Conservation (phyloP, 2,329 filamentous ascomycete genomes). For the Magnaporthiopsis poae region DNA sequence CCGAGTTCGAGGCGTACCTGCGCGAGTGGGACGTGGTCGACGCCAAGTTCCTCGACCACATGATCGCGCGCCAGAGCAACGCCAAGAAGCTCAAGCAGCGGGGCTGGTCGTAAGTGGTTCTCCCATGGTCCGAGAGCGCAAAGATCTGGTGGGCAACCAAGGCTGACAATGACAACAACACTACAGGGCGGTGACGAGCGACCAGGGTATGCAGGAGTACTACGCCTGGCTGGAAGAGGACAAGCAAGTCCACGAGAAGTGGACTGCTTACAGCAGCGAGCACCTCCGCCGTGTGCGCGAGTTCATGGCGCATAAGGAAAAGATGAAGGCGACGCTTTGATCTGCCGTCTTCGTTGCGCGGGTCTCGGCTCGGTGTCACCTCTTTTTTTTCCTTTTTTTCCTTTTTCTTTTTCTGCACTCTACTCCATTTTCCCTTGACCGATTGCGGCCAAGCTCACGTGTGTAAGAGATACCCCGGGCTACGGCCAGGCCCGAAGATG, state of each 20-base stretch:
- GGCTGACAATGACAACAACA: too few species aligned
- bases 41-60: constrained; percentile 44
- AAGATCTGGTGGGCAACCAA: too few species aligned
- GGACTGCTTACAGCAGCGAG: constrained; percentile 48
- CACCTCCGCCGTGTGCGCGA: constrained; percentile 51
- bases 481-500: too few species aligned
- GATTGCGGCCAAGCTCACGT: too few species aligned
- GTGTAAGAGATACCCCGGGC: too few species aligned
- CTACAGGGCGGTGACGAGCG: constrained; percentile 20
- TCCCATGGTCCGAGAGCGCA: too few species aligned
- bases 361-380: too few species aligned
- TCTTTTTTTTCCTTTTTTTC: too few species aligned
- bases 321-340: constrained; percentile 23
- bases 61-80: constrained; percentile 39
- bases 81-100: constrained; percentile 28
- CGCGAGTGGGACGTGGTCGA: constrained; percentile 41
- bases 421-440: too few species aligned
- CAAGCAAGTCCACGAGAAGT: constrained; percentile 49
- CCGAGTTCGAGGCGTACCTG: constrained; percentile 46
- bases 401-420: too few species aligned
- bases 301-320: constrained; percentile 40
- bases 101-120: constrained; percentile 25
- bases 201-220: constrained; percentile 47
- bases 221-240: constrained; percentile 54
- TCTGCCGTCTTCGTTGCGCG: too few species aligned